Conservation (phyloP, 1,139 yeast species). For the Debaryomyces nepalensis region DNA sequence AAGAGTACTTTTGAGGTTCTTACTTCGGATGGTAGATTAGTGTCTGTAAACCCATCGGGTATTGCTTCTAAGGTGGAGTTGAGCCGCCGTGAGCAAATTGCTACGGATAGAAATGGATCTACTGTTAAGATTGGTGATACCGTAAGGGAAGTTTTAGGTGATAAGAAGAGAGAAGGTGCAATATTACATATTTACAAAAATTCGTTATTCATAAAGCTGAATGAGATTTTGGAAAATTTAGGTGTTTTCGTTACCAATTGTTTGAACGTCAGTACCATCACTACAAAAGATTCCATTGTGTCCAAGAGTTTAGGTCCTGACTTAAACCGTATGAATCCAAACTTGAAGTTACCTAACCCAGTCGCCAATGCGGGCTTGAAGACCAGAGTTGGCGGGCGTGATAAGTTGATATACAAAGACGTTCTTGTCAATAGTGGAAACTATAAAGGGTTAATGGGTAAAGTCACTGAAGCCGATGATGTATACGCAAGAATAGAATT, state of each 20-base stretch:
- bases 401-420: conserved; percentile 76
- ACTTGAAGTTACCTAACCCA: conserved; percentile 50
- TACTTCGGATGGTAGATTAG: conserved; percentile 79
- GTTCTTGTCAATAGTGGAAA: conserved; percentile 89
- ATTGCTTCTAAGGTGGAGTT: conserved; percentile 74
- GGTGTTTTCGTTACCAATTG: conserved; percentile 89
- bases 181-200: conserved; percentile 86
- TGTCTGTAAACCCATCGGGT: conserved; percentile 75
- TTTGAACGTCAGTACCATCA: conserved; percentile 76
- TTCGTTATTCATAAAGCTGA: conserved; percentile 76
- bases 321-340: conserved; percentile 85
- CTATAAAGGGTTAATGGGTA: conserved; percentile 93
- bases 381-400: conserved; percentile 71
- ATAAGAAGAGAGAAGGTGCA: conserved; percentile 76
- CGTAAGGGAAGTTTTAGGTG: conserved; percentile 73
- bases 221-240: conserved; percentile 78
- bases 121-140: conserved; percentile 91
- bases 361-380: conserved; percentile 60
- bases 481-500: conserved; percentile 89
- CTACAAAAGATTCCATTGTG: conserved; percentile 76
- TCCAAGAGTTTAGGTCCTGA: conserved; percentile 66
- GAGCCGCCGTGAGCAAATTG: conserved; percentile 71
- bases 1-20: conserved; percentile 83
- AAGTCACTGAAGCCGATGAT: conserved; percentile 91
- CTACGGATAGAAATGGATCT: conserved; percentile 85